Conservation (phyloP, 345 rosid genomes). For the Murraya paniculata region DNA sequence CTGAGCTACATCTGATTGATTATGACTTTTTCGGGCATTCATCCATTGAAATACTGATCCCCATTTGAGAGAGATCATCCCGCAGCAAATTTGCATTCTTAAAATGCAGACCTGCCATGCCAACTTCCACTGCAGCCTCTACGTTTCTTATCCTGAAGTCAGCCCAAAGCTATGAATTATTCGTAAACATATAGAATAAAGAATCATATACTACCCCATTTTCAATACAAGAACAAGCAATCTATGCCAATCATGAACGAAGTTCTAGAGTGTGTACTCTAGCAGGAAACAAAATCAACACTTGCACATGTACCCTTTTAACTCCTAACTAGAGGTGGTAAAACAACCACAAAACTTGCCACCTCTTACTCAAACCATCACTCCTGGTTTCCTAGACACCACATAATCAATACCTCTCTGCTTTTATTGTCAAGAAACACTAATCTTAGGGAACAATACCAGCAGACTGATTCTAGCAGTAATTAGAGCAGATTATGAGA, state of each 20-base stretch:
- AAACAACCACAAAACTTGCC: too few species aligned
- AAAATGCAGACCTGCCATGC: constrained; percentile 68
- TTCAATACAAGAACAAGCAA: neutral
- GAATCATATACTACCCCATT: neutral
- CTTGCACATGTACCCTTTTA: too few species aligned
- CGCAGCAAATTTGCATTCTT: constrained; percentile 51
- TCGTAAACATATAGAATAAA: neutral
- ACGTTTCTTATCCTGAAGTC: constrained; percentile 58
- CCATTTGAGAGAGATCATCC: constrained; percentile 44
- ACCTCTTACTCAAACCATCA: too few species aligned
- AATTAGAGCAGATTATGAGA: neutral
- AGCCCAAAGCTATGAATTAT: neutral
- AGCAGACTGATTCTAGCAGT: neutral
- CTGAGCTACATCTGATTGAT: constrained; percentile 1
- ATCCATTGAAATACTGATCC: constrained; percentile 39
- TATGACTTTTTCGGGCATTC: constrained; percentile 10
- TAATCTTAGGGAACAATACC: neutral
- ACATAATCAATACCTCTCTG: neutral
- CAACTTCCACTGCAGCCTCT: constrained; percentile 68
- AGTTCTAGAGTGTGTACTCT: neutral
- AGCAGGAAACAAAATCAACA: too few species aligned
- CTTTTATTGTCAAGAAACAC: neutral
- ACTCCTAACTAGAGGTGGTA: too few species aligned
- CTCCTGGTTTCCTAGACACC: too few species aligned
- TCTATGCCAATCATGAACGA: neutral